Percentiles rank a stretch among this genome's conserved stretches.
Evolutionary conservation across 208 protist genomes (phyloP).

Genomic region (Entamoeba moshkovskii): DNA sequence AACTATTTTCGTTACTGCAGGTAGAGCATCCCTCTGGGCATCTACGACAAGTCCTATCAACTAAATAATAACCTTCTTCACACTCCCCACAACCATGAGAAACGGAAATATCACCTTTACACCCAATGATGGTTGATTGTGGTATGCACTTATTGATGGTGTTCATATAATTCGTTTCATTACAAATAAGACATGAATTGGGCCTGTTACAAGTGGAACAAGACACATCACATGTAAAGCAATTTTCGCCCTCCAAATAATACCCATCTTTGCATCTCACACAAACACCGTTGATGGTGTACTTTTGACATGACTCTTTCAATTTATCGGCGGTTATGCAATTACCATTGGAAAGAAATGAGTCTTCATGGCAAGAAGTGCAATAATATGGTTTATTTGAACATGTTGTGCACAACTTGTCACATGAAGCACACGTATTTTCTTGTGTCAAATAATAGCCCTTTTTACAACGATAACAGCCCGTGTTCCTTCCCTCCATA

Average conservation of each 20-base stretch:
- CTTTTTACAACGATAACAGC: neutral
- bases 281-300: neutral
- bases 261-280: neutral
- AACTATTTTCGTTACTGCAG: neutral
- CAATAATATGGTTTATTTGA: neutral
- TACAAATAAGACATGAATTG: neutral
- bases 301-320: neutral
- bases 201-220: neutral
- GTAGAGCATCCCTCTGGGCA: neutral
- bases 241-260: neutral
- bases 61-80: neutral
- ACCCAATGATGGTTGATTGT: neutral
- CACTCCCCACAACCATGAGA: neutral
- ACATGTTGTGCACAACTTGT: neutral
- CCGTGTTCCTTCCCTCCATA: neutral
- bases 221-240: neutral
- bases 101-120: neutral
- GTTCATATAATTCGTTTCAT: neutral
- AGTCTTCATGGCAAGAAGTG: neutral
- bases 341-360: neutral
- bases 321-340: neutral
- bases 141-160: neutral
- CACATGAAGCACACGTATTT: neutral
- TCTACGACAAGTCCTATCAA: neutral
- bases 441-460: neutral